Evolutionary conservation across 2,329 filamentous ascomycete genomes (phyloP).

Genomic region (Fusarium sp.): DNA sequence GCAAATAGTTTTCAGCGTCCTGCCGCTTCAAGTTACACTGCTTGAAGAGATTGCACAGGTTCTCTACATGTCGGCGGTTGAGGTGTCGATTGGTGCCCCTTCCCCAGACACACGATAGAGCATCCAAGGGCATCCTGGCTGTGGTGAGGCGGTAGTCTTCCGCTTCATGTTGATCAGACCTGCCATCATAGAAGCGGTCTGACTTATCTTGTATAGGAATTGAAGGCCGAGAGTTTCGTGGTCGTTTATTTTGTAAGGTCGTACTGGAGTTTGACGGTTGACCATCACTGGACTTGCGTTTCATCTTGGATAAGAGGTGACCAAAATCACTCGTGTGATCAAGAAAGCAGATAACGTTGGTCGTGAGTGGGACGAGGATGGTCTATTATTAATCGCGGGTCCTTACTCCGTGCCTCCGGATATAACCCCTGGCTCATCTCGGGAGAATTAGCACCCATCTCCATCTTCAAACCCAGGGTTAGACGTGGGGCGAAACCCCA

Average conservation of each 20-base stretch:
- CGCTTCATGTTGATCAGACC: background rate
- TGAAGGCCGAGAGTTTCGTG: background rate
- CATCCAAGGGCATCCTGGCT: background rate
- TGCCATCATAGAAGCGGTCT: background rate
- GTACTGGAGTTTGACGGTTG: background rate
- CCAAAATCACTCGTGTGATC: too few species aligned
- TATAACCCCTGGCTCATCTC: background rate
- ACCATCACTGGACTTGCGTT: background rate
- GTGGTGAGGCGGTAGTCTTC: background rate
- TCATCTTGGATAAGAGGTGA: background rate
- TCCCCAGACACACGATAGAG: slow-evolving; percentile 1
- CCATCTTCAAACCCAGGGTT: slow-evolving; percentile 5
- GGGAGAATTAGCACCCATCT: background rate
- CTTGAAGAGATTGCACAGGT: background rate
- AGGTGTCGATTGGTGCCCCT: background rate
- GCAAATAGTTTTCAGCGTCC: background rate
- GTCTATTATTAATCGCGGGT: background rate
- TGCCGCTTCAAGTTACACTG: background rate
- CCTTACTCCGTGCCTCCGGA: background rate
- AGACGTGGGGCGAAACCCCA: background rate
- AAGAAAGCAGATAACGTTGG: too few species aligned
- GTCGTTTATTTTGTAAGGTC: background rate
- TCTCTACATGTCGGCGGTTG: background rate
- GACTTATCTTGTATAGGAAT: too few species aligned
- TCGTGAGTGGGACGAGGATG: background rate